Conservation (phyloP, 129 eudicot species). For the Flaveria ramosissima region DNA sequence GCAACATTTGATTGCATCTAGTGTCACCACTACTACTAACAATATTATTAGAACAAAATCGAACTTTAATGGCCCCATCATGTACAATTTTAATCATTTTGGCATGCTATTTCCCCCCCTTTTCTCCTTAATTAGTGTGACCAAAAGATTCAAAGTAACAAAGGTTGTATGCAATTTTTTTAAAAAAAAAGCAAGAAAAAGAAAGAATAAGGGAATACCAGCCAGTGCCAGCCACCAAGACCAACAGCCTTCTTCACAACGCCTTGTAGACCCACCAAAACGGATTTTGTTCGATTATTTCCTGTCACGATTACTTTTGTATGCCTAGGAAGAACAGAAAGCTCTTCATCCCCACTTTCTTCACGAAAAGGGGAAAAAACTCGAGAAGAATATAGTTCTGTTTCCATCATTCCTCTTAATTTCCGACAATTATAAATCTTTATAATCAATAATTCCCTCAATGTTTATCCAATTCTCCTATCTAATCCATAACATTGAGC, state of each 20-base stretch:
- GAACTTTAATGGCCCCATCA: constrained; percentile 38
- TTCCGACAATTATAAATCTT: constrained; percentile 18
- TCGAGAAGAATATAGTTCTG: constrained; percentile 70
- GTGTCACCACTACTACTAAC: constrained; percentile 41
- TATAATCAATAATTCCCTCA: constrained; percentile 7
- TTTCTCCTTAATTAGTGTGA: constrained; percentile 33
- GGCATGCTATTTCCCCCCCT: constrained; percentile 31
- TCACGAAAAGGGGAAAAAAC: constrained; percentile 81
- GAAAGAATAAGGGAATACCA: constrained; percentile 45
- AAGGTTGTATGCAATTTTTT: constrained; percentile 6
- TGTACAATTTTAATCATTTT: constrained; percentile 38
- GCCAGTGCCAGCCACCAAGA: constrained; percentile 91
- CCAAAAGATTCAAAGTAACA: constrained; percentile 38
- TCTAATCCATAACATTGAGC: constrained; percentile 30
- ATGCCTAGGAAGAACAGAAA: constrained; percentile 61
- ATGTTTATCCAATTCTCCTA: constrained; percentile 14
- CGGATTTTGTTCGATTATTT: constrained; percentile 52
- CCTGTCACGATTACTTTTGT: constrained; percentile 79
- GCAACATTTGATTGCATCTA: constrained; percentile 33
- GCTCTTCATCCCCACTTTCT: constrained; percentile 65
- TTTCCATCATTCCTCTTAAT: constrained; percentile 60
- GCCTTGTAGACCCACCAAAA: constrained; percentile 54
- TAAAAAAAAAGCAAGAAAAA: constrained; percentile 22
- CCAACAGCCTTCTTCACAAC: constrained; percentile 83
- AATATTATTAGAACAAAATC: constrained; percentile 36